Evolutionary conservation across 2,329 filamentous ascomycete species (phyloP).

Genomic region (Beauveria bassiana): DNA sequence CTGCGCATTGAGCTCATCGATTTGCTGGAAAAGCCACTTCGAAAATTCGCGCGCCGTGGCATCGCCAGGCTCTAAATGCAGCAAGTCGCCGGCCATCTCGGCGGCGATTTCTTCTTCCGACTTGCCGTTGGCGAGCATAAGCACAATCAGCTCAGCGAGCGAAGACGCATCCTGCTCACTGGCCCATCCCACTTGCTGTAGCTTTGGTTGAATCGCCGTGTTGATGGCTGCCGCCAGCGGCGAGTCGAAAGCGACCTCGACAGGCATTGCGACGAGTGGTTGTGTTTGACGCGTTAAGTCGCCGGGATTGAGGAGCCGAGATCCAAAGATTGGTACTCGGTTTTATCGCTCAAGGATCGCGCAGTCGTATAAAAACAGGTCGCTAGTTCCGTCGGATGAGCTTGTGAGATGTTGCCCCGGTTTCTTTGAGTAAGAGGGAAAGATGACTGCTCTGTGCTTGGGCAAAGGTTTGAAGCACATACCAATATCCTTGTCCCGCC

Average conservation of each 20-base stretch:
- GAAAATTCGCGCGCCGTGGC: conserved; percentile 76
- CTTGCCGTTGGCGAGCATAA: conserved; percentile 96
- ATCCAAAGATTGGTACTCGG: conserved; percentile 19
- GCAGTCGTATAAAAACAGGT: background rate
- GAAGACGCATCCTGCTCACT: conserved; percentile 71
- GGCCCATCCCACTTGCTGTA: conserved; percentile 90
- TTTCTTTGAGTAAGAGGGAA: background rate
- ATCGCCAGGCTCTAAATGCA: conserved; percentile 76
- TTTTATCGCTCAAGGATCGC: conserved; percentile 56
- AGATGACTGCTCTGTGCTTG: conserved; percentile 1
- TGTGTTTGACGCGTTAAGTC: conserved; percentile 3
- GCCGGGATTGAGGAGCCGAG: conserved; percentile 21
- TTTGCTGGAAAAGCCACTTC: conserved; percentile 87
- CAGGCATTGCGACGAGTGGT: conserved; percentile 51
- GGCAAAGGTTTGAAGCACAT: conserved; percentile 7
- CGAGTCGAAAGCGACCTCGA: conserved; percentile 69
- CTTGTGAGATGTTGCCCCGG: conserved; percentile 45
- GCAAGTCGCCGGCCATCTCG: conserved; percentile 81
- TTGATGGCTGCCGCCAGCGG: conserved; percentile 80
- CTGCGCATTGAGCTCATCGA: conserved; percentile 58
- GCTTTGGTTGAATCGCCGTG: conserved; percentile 76
- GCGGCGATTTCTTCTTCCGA: conserved; percentile 80
- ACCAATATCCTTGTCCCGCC: background rate
- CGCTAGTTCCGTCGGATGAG: conserved; percentile 35
- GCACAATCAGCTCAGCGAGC: conserved; percentile 89